Evolutionary conservation across 306 rosid genomes (phyloP).

Genomic region (Corylus heterophylla): DNA sequence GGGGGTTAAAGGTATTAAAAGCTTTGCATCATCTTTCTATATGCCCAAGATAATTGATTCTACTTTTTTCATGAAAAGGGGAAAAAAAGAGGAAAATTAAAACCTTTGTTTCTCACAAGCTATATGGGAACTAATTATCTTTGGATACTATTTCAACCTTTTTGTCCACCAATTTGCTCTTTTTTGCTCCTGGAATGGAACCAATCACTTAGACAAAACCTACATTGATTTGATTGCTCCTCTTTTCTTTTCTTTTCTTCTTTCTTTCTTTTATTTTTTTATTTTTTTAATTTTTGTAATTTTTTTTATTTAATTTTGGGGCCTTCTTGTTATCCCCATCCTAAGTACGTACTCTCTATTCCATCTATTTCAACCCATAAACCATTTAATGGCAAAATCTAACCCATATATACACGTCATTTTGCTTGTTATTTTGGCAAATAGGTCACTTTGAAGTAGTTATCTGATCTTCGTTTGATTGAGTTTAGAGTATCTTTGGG

Average conservation of each 20-base stretch:
- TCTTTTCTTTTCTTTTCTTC: neutral
- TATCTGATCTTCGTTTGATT: neutral
- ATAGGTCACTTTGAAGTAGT: no score
- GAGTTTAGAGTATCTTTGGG: no score
- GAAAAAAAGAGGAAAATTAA: constrained; percentile 23
- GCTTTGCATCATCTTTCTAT: constrained; percentile 75
- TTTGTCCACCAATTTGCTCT: constrained; percentile 28
- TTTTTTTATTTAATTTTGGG: no score
- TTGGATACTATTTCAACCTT: constrained; percentile 32
- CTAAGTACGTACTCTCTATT: no score
- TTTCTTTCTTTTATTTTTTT: neutral
- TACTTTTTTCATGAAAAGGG: constrained; percentile 59
- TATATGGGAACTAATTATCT: constrained; percentile 14
- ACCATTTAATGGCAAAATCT: neutral
- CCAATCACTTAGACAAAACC: neutral
- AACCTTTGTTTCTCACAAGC: constrained; percentile 49
- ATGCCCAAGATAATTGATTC: constrained; percentile 61
- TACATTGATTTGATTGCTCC: neutral
- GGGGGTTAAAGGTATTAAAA: constrained; percentile 47
- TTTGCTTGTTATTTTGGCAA: no score
- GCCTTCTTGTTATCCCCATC: no score
- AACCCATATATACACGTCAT: no score
- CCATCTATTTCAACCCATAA: neutral
- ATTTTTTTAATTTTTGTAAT: neutral
- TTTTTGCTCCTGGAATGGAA: neutral